Evolutionary conservation across 306 rosid genomes (phyloP).

Genomic region (Canavalia ensiformis): DNA sequence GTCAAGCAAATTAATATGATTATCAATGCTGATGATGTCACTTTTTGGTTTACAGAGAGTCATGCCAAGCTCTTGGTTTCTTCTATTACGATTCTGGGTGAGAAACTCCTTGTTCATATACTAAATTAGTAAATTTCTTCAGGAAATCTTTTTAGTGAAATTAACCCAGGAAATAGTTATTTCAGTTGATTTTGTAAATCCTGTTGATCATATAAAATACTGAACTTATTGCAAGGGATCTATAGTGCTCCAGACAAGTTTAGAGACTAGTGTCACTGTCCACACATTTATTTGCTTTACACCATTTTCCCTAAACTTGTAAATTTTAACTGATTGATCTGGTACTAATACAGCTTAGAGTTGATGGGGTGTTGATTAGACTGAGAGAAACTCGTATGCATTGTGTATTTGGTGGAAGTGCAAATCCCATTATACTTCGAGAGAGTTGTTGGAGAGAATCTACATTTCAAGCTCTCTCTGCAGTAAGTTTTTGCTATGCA

Average conservation of each 20-base stretch:
- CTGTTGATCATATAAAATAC: constrained; percentile 11
- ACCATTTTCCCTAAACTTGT: constrained; percentile 8
- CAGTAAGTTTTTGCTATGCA: constrained; percentile 62
- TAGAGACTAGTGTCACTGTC: constrained; percentile 7
- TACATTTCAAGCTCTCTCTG: constrained; percentile 81
- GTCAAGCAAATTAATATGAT: constrained; percentile 36
- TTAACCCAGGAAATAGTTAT: not conserved
- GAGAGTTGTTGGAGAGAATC: constrained; percentile 99
- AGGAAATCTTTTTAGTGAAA: constrained; percentile 7
- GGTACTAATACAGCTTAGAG: constrained; percentile 82
- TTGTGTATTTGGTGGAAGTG: constrained; percentile 70
- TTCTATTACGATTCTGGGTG: constrained; percentile 95
- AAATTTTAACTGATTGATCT: constrained; percentile 32
- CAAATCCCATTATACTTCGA: constrained; percentile 73
- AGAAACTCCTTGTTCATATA: constrained; percentile 52
- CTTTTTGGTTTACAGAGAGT: constrained; percentile 78
- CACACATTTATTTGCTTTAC: constrained; percentile 37
- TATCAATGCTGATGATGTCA: constrained; percentile 44
- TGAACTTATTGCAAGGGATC: constrained; percentile 37
- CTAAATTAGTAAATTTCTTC: constrained; percentile 24
- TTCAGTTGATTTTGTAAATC: constrained; percentile 6
- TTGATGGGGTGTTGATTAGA: constrained; percentile 95
- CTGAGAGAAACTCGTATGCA: constrained; percentile 95
- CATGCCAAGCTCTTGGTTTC: constrained; percentile 98
- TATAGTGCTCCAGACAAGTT: constrained; percentile 9